Base-by-base conservation (phyloP, 768 basidiomycete species). In the Russula dissimulans region DNA sequence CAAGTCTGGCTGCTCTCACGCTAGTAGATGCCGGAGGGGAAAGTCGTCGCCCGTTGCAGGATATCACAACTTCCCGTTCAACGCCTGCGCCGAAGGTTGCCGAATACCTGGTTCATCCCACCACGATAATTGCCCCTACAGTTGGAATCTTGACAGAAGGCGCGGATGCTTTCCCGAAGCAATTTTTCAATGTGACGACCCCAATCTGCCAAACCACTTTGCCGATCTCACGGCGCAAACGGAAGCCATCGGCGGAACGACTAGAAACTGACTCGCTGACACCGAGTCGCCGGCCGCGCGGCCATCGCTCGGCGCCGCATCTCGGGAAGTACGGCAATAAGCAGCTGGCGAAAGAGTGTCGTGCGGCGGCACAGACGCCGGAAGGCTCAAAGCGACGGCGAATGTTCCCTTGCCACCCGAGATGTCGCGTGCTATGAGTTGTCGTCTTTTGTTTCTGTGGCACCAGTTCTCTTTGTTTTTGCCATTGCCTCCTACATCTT, bases 311-410 rank as follows among this genome's bases (percentile, higher is more conserved):
- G 17, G 51, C 56, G 6, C 61, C 61, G 12, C 61, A 62, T 57
- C 61, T 62, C n/a, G 56, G 56, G 2, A 47, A 36, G 34, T 36
- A 36, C 10, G 3, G 17, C 17, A 15, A 18, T 29, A 57, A 18
- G 26, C 51, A 52, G 15, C 51, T 52, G n/a, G 42, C 1, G 3
- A 57, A 31, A 3, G 15, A 15, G n/a, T 31, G 14, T 4, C 46
- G 15, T 48, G 22, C 22, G 46, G 22, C 22, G 22, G 14, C 15
- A 11, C 59, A 43, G 32, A 46, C 51, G 15, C 61, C 61, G 8
- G 62, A 61, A 32, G 32, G 50, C 22, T 43, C 44, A 26, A 62
- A 62, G 53, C 63, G 61, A 42, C 56, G 46, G 48, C 61, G 61
- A 6, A 57, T 54, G 43, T 26, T 38, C 36, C 44, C 18, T 46